Evolutionary conservation across 176 grass and related monocot genomes (phyloP).

Genomic region (Puya raimondii): DNA sequence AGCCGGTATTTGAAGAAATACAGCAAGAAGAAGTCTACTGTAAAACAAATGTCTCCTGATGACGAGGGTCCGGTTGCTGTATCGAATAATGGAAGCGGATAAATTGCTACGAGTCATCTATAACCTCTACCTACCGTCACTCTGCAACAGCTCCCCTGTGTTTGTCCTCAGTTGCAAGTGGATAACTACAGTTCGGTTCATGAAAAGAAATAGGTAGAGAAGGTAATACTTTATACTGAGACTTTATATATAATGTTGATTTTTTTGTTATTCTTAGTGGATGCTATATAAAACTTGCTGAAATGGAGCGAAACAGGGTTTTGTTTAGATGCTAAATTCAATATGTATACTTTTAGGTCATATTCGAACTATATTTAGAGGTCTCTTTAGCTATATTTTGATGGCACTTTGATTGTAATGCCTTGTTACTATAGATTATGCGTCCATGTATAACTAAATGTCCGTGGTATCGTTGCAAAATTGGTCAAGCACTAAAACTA

Average conservation of each 20-base stretch:
- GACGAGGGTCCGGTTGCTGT: background rate
- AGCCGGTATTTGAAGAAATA: slow-evolving; percentile 39
- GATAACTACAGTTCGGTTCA: background rate
- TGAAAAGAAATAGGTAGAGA: background rate
- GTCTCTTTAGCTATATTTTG: too few species aligned
- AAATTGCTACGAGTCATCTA: background rate
- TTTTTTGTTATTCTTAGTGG: background rate
- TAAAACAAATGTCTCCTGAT: slow-evolving; percentile 17
- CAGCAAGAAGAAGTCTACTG: slow-evolving; percentile 29
- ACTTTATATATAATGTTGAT: background rate
- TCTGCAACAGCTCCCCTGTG: background rate
- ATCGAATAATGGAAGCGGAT: background rate
- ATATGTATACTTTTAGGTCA: too few species aligned
- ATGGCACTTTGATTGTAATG: too few species aligned
- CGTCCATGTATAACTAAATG: too few species aligned
- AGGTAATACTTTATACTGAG: background rate
- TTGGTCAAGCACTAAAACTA: too few species aligned
- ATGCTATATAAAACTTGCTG: background rate
- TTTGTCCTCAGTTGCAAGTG: background rate
- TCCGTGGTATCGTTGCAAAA: too few species aligned
- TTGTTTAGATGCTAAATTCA: too few species aligned
- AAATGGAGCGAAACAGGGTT: background rate
- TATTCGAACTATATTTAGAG: too few species aligned
- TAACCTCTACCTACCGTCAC: background rate
- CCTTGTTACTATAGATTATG: too few species aligned